A percentile compares a stretch with the other conserved stretches of the same genome.
Conservation (phyloP, 257 asterid species). For the Parsonsia alboflavescens region DNA sequence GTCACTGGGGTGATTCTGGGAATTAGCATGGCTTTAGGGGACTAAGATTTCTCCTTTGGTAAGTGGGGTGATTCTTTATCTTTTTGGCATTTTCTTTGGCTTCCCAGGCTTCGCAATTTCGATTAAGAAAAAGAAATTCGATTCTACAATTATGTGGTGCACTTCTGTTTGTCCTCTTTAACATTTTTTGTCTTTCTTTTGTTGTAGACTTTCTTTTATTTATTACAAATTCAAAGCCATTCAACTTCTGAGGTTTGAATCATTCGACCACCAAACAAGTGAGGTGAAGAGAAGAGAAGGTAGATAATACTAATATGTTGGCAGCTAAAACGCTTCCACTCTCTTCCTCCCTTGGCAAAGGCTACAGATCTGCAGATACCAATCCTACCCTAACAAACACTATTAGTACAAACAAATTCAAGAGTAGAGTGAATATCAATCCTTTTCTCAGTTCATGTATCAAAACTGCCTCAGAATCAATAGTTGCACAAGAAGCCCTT, state of each 20-base stretch:
- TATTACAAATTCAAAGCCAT: not conserved
- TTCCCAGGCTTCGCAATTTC: not conserved
- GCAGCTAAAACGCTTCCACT: slow-evolving; percentile 42
- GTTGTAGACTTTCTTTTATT: not conserved
- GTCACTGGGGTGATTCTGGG: no score
- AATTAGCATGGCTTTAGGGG: not conserved
- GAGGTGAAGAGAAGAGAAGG: slow-evolving; percentile 5
- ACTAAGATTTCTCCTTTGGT: not conserved
- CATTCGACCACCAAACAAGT: not conserved
- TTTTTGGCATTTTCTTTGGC: not conserved
- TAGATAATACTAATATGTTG: slow-evolving; percentile 33
- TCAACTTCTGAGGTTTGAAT: not conserved
- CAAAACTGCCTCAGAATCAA: slow-evolving; percentile 37
- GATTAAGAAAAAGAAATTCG: not conserved
- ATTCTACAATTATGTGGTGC: not conserved
- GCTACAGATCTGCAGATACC: slow-evolving; percentile 21
- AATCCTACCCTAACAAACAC: slow-evolving; percentile 19
- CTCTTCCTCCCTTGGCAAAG: slow-evolving; percentile 23
- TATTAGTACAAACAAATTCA: slow-evolving; percentile 9
- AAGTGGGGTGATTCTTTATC: not conserved
- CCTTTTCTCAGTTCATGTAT: slow-evolving; percentile 27
- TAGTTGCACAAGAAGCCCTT: slow-evolving; percentile 26
- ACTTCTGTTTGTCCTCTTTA: not conserved
- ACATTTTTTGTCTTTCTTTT: not conserved
- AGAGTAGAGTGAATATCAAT: slow-evolving; percentile 15